Percentiles rank a stretch among this genome's conserved stretches.
phyloP scores from a whole-genome alignment of 768 basidiomycete genomes.

The Panellus pusillus region DNA sequence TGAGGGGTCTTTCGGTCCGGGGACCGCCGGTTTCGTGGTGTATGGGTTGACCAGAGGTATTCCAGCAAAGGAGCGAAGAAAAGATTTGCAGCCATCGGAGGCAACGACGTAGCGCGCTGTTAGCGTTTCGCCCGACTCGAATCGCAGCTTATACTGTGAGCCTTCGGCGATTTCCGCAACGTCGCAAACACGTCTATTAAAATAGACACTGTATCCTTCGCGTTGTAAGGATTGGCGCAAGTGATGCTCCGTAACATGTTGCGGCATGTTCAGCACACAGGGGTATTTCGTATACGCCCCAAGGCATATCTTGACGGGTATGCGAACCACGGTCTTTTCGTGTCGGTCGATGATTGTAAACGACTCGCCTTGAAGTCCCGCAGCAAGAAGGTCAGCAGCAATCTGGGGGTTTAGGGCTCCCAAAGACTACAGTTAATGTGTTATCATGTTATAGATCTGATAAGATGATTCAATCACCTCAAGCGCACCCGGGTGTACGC shows the following conservation, averaged over 20 bases:
- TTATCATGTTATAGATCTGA: background rate
- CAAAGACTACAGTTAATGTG: slow-evolving; percentile 16
- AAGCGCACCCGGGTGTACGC: slow-evolving; percentile 46
- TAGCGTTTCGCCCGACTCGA: slow-evolving; percentile 40
- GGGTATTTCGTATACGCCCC: slow-evolving; percentile 36
- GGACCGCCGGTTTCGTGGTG: slow-evolving; percentile 4
- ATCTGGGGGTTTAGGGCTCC: background rate
- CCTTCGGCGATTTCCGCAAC: slow-evolving; percentile 25
- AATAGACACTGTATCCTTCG: slow-evolving; percentile 29
- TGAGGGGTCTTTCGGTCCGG: slow-evolving; percentile 2
- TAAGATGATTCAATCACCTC: slow-evolving; percentile 31
- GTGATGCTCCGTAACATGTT: slow-evolving; percentile 38
- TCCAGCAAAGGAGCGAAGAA: slow-evolving; percentile 29
- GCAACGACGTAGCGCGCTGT: slow-evolving; percentile 42
- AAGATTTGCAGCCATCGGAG: slow-evolving; percentile 39
- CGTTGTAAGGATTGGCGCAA: slow-evolving; percentile 31
- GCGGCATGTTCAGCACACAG: slow-evolving; percentile 35
- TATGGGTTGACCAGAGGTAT: slow-evolving; percentile 1
- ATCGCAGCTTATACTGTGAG: slow-evolving; percentile 30
- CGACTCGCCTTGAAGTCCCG: slow-evolving; percentile 24
- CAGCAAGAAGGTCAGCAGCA: slow-evolving; percentile 2
- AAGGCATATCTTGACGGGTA: slow-evolving; percentile 20
- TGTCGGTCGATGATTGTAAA: slow-evolving; percentile 37
- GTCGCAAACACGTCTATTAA: slow-evolving; percentile 34
- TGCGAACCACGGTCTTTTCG: slow-evolving; percentile 32